Percentiles rank a stretch among this genome's conserved stretches.
These are phyloP conservation scores for Leccinum longicurvipes DNA, from an alignment of 768 basidiomycete species.

Conservation along the genomic window DNA sequence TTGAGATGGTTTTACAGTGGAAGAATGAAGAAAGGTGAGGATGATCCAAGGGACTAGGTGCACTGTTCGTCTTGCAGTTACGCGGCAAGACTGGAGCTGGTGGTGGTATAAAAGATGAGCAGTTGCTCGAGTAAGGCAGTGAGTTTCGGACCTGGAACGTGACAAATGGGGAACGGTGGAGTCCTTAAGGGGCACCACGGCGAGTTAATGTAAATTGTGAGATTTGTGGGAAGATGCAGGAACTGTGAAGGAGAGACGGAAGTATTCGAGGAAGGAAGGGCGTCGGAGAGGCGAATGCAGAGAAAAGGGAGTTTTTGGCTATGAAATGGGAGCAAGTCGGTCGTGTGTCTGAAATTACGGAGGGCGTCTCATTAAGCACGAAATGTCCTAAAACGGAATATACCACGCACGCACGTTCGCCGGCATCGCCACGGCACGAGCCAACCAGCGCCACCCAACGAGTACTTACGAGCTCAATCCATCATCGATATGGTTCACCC, in stretches of 20 bases:
- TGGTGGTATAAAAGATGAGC: slow-evolving; percentile 11
- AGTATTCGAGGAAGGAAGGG: slow-evolving; percentile 3
- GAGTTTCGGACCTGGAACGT: slow-evolving; percentile 9
- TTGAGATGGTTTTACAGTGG: slow-evolving; percentile 5
- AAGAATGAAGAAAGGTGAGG: slow-evolving; percentile 1
- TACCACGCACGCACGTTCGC: slow-evolving; percentile 37
- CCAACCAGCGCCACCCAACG: slow-evolving; percentile 8
- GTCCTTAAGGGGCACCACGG: slow-evolving; percentile 10
- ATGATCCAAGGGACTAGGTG: background rate
- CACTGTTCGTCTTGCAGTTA: background rate
- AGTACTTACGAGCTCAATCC: slow-evolving; percentile 18
- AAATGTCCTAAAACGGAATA: slow-evolving; percentile 25
- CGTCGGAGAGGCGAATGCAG: slow-evolving; percentile 7
- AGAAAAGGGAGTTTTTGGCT: slow-evolving; percentile 17
- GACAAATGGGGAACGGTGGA: slow-evolving; percentile 3
- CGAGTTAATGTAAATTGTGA: slow-evolving; percentile 6
- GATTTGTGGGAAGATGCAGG: background rate
- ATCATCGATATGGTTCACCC: background rate
- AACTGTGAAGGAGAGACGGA: slow-evolving; percentile 11
- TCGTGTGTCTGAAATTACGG: slow-evolving; percentile 40
- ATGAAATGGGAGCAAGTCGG: slow-evolving; percentile 21
- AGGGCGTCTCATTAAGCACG: slow-evolving; percentile 18
- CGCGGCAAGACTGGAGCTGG: background rate
- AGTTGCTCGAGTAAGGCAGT: background rate
- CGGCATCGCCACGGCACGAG: slow-evolving; percentile 27